These are phyloP conservation scores for Polymyxa betae DNA, from an alignment of 208 protist genomes.

Conservation along the genomic window DNA sequence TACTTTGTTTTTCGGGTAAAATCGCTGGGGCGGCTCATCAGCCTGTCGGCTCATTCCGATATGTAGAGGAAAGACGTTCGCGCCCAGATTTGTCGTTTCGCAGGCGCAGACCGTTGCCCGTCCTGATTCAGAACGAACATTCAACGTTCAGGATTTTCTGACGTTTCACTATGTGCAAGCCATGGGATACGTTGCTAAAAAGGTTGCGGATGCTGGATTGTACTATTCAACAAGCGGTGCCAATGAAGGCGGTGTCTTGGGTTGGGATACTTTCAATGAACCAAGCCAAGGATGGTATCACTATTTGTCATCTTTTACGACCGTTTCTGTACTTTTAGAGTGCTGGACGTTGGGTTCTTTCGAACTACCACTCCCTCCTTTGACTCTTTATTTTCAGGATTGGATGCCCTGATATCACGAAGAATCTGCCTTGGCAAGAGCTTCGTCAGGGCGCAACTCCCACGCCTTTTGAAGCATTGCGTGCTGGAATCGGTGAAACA, in stretches of 20 bases:
- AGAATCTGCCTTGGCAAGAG: slow-evolving; percentile 8
- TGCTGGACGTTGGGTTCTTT: too few relatives aligned
- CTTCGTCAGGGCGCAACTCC: background rate
- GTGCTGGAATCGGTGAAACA: background rate
- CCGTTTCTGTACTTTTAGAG: too few relatives aligned
- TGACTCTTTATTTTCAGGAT: too few relatives aligned
- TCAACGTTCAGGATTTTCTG: slow-evolving; percentile 48
- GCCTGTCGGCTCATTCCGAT: background rate
- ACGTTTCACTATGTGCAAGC: background rate
- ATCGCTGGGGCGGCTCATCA: background rate
- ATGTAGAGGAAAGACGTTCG: background rate
- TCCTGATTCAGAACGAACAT: background rate
- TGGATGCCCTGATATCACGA: slow-evolving; percentile 12
- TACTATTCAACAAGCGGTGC: background rate
- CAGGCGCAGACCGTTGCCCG: background rate
- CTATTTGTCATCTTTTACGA: too few relatives aligned
- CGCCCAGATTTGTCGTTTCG: background rate
- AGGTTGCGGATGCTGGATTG: background rate
- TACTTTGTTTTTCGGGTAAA: slow-evolving; percentile 39
- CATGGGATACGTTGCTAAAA: slow-evolving; percentile 22
- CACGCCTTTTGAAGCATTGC: slow-evolving; percentile 2
- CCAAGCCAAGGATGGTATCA: background rate
- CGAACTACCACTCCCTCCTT: too few relatives aligned
- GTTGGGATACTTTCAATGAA: slow-evolving; percentile 45
- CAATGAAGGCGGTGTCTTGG: background rate